Evolutionary conservation across 495 filamentous ascomycete genomes (phyloP).

Genomic region (Hyaloscypha finlandica): DNA sequence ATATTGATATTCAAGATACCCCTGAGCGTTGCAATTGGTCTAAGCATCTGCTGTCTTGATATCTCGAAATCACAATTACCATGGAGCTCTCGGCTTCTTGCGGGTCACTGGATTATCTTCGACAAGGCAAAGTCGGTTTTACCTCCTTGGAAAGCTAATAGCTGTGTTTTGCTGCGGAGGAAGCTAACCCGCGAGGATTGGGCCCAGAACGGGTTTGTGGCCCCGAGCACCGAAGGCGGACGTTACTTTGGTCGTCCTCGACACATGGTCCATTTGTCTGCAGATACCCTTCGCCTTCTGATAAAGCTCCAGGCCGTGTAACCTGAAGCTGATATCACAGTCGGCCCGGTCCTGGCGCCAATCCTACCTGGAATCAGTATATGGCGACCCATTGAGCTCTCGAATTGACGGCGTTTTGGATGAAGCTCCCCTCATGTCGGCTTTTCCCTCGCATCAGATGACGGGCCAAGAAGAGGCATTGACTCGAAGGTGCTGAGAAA

Average conservation of each 20-base stretch:
- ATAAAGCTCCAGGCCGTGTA: not conserved
- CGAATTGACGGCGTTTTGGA: not conserved
- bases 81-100: not conserved
- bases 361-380: not conserved
- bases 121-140: not conserved
- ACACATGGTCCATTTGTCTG: not conserved
- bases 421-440: not conserved
- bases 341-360: not conserved
- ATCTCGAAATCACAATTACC: not conserved
- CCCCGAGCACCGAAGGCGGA: not conserved
- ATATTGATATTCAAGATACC: constrained; percentile 18
- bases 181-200: not conserved
- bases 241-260: not conserved
- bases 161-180: not conserved
- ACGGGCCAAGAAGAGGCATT: not conserved
- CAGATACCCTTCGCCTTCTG: not conserved
- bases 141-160: not conserved
- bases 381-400: not conserved
- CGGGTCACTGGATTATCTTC: not conserved
- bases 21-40: not conserved
- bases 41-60: not conserved
- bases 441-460: not conserved
- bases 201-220: not conserved
- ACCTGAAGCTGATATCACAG: not conserved
- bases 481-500: not conserved